These are phyloP conservation scores for Blastomyces gilchristii DNA, from an alignment of 2,329 filamentous ascomycete genomes.

Conservation along the genomic window DNA sequence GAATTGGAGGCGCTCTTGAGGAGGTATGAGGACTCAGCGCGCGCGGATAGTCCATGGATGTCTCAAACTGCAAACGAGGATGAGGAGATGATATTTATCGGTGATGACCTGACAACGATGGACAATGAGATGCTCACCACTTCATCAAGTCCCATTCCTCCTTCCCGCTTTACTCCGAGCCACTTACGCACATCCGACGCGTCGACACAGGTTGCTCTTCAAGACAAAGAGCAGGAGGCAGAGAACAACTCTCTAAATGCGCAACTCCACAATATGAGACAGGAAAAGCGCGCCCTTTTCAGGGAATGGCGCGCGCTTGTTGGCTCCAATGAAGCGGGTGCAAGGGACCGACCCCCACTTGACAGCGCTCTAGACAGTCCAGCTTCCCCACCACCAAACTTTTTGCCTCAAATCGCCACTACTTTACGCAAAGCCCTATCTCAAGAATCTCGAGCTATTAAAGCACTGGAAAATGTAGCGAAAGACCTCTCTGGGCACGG, in stretches of 20 bases:
- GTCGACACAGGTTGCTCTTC: conserved; percentile 10
- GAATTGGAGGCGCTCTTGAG: conserved; percentile 15
- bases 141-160: conserved; percentile 4
- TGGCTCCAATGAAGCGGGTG: conserved; percentile 16
- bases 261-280: conserved; percentile 31
- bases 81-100: conserved; percentile 19
- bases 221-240: conserved; percentile 7
- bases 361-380: conserved; percentile 1
- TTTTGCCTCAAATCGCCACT: conserved; percentile 29
- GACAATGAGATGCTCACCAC: conserved; percentile 4
- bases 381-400: conserved; percentile 29
- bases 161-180: neutral
- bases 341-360: too few relatives aligned
- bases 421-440: conserved; percentile 28
- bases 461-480: conserved; percentile 28
- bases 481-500: conserved; percentile 31
- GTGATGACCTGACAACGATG: conserved; percentile 4
- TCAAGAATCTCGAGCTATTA: conserved; percentile 31
- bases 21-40: conserved; percentile 2
- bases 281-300: conserved; percentile 33
- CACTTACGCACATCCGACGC: neutral
- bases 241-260: conserved; percentile 20
- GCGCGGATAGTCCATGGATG: neutral
- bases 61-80: conserved; percentile 7
- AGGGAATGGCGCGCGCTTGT: conserved; percentile 29